Evolutionary conservation across 225 moss, liverwort and hornwort species (phyloP), one percentile per base, ranked within the genome.

Genomic region (Anthoceros angustus): DNA sequence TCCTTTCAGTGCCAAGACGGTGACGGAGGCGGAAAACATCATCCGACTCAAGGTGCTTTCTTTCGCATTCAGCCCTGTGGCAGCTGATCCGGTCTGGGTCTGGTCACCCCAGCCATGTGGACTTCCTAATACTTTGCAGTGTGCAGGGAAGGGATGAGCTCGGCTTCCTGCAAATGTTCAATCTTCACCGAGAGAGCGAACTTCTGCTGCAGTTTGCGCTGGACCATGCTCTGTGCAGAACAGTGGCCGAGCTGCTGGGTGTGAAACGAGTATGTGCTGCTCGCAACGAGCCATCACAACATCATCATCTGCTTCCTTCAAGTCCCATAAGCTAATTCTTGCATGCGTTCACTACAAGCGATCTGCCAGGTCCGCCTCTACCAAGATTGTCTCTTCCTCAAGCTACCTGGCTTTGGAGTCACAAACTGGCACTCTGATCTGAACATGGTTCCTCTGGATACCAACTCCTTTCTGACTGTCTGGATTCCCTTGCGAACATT

Each of bases 341-440:
- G 32, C 32, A 32, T 32, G 23, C 14, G 55, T 55, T 18, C 55
- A 55, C 55, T 15, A 55, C n/a, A 7, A 20, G 18, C 14, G n/a
- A 2, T 7, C 9, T 24, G n/a, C 62, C 80, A 85, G 85, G 79
- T 85, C 72, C 79, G 82, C 43, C 43, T 85, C 10, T 85, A 82
- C 21, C 85, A 85, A 67, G 85, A 85, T 70, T 85, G 85, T 62
- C 49, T 85, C 66, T 85, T 80, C 70, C 68, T 82, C 70, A 85
- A 85, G 72, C 75, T 82, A 77, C 74, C 82, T 62, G 80, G 85
- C 10, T 85, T 82, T 63, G 85, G 85, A 12, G 85, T 49, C 10
- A 85, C 85, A 5, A 85, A 85, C 64, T 85, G 85, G 85, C 85
- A 85, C 70, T 85, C 85, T 4, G 85, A 85, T 70, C 74, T 85